phyloP scores from a whole-genome alignment of 768 basidiomycete species.

The Suillus lakei region DNA sequence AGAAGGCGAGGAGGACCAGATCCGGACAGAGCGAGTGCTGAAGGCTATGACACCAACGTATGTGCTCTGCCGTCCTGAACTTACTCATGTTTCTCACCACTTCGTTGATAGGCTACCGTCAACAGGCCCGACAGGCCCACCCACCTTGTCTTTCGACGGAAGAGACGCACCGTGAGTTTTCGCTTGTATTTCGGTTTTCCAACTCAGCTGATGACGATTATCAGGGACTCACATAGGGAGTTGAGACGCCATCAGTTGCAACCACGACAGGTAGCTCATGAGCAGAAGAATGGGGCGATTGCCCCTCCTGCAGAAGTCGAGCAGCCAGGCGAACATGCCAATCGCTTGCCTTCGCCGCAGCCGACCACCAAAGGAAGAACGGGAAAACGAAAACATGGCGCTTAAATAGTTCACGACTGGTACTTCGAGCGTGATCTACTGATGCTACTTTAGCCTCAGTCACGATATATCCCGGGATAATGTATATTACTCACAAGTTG shows the following conservation, averaged over 20 bases:
- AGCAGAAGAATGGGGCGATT: neutral
- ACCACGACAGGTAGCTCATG: neutral
- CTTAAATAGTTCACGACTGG: neutral
- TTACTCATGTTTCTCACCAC: neutral
- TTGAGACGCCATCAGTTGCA: neutral
- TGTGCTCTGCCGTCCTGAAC: neutral
- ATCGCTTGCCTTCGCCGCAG: neutral
- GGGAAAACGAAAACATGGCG: neutral
- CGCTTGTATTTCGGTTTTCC: neutral
- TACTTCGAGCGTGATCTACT: neutral
- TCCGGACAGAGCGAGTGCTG: neutral
- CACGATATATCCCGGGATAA: neutral
- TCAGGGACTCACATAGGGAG: neutral
- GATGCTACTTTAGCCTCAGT: neutral
- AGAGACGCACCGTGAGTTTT: neutral
- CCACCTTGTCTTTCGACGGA: neutral
- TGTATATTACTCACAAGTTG: neutral
- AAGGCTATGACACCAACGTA: neutral
- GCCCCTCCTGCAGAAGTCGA: neutral
- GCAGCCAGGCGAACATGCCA: neutral
- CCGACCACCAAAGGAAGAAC: neutral
- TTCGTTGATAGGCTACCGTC: neutral
- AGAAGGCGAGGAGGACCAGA: slow-evolving; percentile 1
- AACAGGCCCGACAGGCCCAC: neutral
- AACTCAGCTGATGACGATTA: neutral